A percentile compares a stretch with the other conserved stretches of the same genome.
Conservation (phyloP, 805 yeast species). For the Candida berthetii region DNA sequence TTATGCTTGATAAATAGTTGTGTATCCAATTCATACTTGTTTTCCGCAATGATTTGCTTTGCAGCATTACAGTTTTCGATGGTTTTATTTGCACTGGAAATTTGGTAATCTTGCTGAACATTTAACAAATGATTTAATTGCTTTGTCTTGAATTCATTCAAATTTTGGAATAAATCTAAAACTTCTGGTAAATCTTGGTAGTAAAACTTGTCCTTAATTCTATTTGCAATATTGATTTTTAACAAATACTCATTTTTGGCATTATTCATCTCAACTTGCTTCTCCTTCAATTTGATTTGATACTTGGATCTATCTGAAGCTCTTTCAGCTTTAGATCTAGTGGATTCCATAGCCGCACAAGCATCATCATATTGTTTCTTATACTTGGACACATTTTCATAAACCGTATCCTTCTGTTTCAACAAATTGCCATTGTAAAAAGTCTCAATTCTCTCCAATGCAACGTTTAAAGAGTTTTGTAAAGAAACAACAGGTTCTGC, state of each 20-base stretch:
- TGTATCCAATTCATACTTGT: constrained; percentile 69
- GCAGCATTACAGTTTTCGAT: constrained; percentile 39
- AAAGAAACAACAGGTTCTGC: constrained; percentile 55
- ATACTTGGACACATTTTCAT: constrained; percentile 23
- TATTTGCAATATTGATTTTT: constrained; percentile 76
- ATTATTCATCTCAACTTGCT: constrained; percentile 75
- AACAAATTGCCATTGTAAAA: constrained; percentile 51
- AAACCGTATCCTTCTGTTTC: constrained; percentile 28
- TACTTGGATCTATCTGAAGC: constrained; percentile 43
- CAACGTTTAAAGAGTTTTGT: constrained; percentile 43
- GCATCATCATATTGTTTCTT: constrained; percentile 77
- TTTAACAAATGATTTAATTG: constrained; percentile 65
- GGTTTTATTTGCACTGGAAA: constrained; percentile 38
- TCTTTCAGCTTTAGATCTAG: constrained; percentile 69
- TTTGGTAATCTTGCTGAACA: constrained; percentile 58
- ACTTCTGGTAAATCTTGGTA: constrained; percentile 92
- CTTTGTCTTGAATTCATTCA: constrained; percentile 73
- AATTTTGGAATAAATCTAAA: constrained; percentile 76
- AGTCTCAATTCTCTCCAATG: constrained; percentile 48
- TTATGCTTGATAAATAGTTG: constrained; percentile 94
- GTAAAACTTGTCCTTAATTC: constrained; percentile 87
- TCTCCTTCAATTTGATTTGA: constrained; percentile 44
- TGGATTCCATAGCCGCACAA: constrained; percentile 75
- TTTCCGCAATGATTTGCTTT: constrained; percentile 56
- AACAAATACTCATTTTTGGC: constrained; percentile 83